Evolutionary conservation across 2,329 filamentous ascomycete genomes (phyloP), one percentile per base, ranked within the genome.

Genomic region (Talaromyces sp.): DNA sequence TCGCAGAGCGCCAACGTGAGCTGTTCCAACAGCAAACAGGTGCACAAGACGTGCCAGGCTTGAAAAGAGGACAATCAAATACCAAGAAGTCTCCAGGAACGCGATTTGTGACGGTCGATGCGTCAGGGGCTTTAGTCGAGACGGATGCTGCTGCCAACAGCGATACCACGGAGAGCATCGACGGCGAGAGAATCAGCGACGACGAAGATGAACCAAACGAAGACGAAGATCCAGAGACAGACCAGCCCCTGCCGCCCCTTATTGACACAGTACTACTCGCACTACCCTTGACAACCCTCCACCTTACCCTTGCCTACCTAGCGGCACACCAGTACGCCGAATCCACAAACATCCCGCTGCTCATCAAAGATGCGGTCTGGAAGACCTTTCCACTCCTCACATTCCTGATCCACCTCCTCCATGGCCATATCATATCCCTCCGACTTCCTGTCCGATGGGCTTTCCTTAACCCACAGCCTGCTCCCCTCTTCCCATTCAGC

Each of bases 321-420:
- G 75, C 76, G 2, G 73, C 75, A 13, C 75, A 78, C 59, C 76
- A 78, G 60, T 79, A 77, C 57, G 73, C 74, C 1, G 69, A 77
- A 62, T 60, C 66, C 3, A 71, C 70, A 47, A 60, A 68, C 3
- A 40, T 72, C 5, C 53, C 63, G 14, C 60, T 56, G n/a, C 63
- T 75, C 8, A 36, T 73, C 7, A 64, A 64, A 51, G 69, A 75
- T 27, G 73, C 75, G 1, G 36, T 70, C 1, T 65, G 71, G 27
- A 62, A 71, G 8, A 71, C 75, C 0, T 74, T 78, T 19, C 76
- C 76, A 1, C 67, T 73, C 2, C 63, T 79, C 16, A 74, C 73
- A 5, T 63, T 77, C 16, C 54, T 77, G n/a, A 67, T 79, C 22
- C 75, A 77, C 47, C 65, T 79, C 20, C 68, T 70, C 19, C 76